Evolutionary conservation across 2,329 filamentous ascomycete species (phyloP), one percentile per base, ranked within the genome.

Genomic region (Chaetomiaceae sp.): DNA sequence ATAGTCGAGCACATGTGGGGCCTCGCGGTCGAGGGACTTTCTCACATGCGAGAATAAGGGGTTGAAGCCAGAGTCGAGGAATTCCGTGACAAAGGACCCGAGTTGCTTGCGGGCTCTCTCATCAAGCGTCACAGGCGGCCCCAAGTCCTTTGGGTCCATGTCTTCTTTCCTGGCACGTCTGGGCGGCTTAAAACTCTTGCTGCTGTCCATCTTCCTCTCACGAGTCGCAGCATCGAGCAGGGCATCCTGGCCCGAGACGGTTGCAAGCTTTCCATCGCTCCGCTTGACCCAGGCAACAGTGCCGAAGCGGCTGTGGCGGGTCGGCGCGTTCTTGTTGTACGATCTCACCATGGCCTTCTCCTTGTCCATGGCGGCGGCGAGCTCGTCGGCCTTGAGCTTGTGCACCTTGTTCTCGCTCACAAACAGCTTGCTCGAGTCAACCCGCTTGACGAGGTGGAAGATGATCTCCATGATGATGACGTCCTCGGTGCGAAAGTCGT

Each of bases 241-340:
- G 4, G 87, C 87, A 60, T 90, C 86, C 65, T 97, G 92, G 1
- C 93, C 93, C 0, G 90, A 91, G 2, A 99, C 79, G 0, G 91
- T 90, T 0, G 88, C 86, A 61, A 93, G 81, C 62, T 91, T 91
- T 44, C 86, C 83, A 59, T 91, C 86, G 43, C 90, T 87, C 50
- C 91, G 78, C 70, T 95, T 89, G 33, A 99, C 82, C 91, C 92
- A 97, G 30, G 96, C 83, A 88, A 97, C 97, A 10, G 91, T 95
- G 3, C 93, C 93, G 63, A 97, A 99, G 30, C 93, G 82, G 60
- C 91, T 95, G 68, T 99, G 93, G 42, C 93, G 77, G 3, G 89
- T 91, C 0, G 91, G 88, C 3, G 87, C 87, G 63, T 84, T 84
- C 59, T 83, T 85, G 48, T 86, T 85, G 61, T 90, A 86, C 43